Conservation (phyloP, 2,329 filamentous ascomycete species). For the Magnaporthales sp. region DNA sequence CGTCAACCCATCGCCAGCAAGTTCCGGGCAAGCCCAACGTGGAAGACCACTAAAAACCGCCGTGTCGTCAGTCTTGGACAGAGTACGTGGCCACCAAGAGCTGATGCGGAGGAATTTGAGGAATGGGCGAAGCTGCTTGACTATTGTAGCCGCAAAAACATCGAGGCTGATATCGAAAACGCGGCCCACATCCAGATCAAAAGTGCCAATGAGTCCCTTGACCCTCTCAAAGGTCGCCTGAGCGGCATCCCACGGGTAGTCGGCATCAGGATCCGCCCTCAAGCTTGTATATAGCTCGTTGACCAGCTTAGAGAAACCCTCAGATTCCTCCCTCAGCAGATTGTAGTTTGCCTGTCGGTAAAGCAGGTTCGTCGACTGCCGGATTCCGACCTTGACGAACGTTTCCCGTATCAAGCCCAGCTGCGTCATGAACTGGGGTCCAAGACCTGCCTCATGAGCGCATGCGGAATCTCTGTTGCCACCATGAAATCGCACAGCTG, state of each 20-base stretch:
- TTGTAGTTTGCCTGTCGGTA: constrained; percentile 98
- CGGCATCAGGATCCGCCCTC: constrained; percentile 49
- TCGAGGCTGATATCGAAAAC: constrained; percentile 92
- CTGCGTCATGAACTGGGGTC: constrained; percentile 68
- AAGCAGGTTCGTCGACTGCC: constrained; percentile 84
- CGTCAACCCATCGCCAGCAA: constrained; percentile 49
- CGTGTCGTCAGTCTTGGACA: constrained; percentile 22
- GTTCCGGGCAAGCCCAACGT: constrained; percentile 72
- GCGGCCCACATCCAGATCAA: constrained; percentile 91
- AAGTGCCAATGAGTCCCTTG: constrained; percentile 91
- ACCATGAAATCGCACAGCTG: constrained; percentile 60
- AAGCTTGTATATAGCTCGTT: constrained; percentile 86
- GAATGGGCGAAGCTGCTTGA: constrained; percentile 91
- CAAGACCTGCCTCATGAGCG: constrained; percentile 71
- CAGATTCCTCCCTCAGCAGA: constrained; percentile 84
- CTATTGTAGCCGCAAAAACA: constrained; percentile 85
- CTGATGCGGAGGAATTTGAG: constrained; percentile 85
- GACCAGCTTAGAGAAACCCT: constrained; percentile 93
- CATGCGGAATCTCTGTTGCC: constrained; percentile 62
- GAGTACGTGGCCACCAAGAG: constrained; percentile 88
- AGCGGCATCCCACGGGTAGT: constrained; percentile 64
- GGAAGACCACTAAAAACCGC: constrained; percentile 51
- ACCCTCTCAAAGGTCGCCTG: constrained; percentile 84
- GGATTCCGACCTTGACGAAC: constrained; percentile 74
- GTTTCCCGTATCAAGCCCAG: constrained; percentile 77